Evolutionary conservation across 108 stramenopile genomes (phyloP), one percentile per base, ranked within the genome.

Genomic region (Licmophora abbreviata): DNA sequence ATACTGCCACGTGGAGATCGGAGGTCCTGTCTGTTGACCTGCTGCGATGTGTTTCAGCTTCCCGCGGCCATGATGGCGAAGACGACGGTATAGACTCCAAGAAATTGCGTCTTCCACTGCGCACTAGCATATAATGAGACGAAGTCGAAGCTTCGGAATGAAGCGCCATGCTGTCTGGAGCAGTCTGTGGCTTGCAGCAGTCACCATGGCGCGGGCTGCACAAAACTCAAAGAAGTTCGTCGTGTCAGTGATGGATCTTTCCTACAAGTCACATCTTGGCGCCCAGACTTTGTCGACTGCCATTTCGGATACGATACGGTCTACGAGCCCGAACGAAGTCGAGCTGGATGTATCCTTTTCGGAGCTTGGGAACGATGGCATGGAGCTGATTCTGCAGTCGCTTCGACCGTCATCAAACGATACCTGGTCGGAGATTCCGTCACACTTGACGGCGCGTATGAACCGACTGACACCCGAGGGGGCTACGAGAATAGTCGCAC

Each of bases 381-480:
- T 50, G 15, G 5, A 27, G n/a, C 9, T 17, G 17, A 50, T 50
- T 28, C 1, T 29, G 32, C 2, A 50, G 17, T 8, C 24, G 1
- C 5, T 28, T 28, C 20, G 15, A 29, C n/a, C 15, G n/a, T 32
- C 5, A 2, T 6, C 17, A 30, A 31, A 30, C 11, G 27, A 29
- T 50, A n/a, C 23, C 6, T 21, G 21, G 22, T 14, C 3, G 26
- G 26, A n/a, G 45, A 46, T 14, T 14, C 22, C 28, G 9, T 17
- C 63, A 0, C 52, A 49, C 14, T 62, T 74, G 49, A 44, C 33
- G 34, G 29, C 65, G 21, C 35, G 54, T 33, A 66, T 61, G 64
- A 74, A 74, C 58, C 51, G 51, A 3, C 31, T 74, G 24, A 61
- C 68, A 29, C 68, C 68, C 6, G 14, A 44, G 2, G 73, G 73